Percentiles rank a stretch among this genome's conserved stretches.
phyloP scores from a whole-genome alignment of 2,329 filamentous ascomycete species.

The Stemphylium vesicarium region DNA sequence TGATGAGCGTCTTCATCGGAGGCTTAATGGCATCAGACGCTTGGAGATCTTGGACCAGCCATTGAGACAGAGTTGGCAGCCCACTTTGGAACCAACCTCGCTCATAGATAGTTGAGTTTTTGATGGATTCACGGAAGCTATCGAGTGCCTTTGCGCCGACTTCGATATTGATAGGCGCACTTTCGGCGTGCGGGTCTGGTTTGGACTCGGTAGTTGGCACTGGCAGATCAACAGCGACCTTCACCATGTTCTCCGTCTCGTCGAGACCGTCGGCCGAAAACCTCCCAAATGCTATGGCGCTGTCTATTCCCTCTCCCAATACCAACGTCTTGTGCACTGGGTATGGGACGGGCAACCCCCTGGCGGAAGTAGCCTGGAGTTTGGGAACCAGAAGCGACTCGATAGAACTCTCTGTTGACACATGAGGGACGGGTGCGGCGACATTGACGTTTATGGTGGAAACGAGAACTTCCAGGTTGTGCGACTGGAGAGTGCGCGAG shows the following conservation, averaged over 20 bases:
- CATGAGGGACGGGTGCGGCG: conserved; percentile 35
- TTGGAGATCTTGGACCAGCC: conserved; percentile 59
- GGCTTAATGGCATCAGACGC: conserved; percentile 63
- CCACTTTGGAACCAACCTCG: conserved; percentile 76
- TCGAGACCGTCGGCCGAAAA: conserved; percentile 48
- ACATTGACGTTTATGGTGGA: conserved; percentile 59
- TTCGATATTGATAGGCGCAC: conserved; percentile 65
- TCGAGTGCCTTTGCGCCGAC: conserved; percentile 68
- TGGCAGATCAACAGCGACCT: conserved; percentile 65
- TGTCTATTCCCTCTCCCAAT: conserved; percentile 74
- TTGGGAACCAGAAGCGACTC: conserved; percentile 76
- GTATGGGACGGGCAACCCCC: conserved; percentile 72
- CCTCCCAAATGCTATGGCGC: conserved; percentile 62
- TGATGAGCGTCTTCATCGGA: conserved; percentile 69
- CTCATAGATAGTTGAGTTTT: conserved; percentile 75
- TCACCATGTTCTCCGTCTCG: conserved; percentile 54
- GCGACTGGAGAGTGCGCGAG: conserved; percentile 65
- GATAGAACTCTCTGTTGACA: conserved; percentile 54
- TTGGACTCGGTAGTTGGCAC: conserved; percentile 48
- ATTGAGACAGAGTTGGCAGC: conserved; percentile 67
- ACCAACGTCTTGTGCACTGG: conserved; percentile 85
- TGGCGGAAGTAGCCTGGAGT: conserved; percentile 71
- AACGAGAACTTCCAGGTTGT: conserved; percentile 69
- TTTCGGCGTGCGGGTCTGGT: conserved; percentile 20
- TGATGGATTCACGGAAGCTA: conserved; percentile 71